phyloP scores from a whole-genome alignment of 116 monocot species.

The Dioscorea cayenensis region DNA sequence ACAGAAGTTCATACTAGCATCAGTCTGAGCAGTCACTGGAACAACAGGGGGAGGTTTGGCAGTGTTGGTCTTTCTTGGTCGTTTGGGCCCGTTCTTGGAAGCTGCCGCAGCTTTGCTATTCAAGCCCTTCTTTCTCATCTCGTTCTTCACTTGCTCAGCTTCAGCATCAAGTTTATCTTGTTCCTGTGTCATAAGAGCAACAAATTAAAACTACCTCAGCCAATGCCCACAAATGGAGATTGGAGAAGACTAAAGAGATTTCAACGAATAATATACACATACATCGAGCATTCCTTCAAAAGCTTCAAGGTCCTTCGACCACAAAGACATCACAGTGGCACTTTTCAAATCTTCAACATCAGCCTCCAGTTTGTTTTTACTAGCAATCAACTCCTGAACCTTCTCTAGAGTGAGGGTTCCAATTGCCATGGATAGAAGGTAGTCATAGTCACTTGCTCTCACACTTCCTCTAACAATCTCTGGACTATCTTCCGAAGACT shows the following conservation, averaged over 20 bases:
- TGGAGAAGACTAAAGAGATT: not conserved
- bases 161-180: slow-evolving; percentile 37
- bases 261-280: slow-evolving; percentile 1
- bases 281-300: slow-evolving; percentile 61
- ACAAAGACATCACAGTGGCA: slow-evolving; percentile 46
- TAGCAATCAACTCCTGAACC: slow-evolving; percentile 55
- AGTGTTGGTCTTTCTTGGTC: slow-evolving; percentile 46
- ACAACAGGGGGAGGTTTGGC: not conserved
- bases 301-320: slow-evolving; percentile 81
- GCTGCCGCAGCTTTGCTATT: not conserved
- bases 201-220: not conserved
- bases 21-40: slow-evolving; percentile 1
- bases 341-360: slow-evolving; percentile 49
- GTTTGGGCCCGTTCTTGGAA: slow-evolving; percentile 25
- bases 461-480: slow-evolving; percentile 31
- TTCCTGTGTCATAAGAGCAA: slow-evolving; percentile 17
- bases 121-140: slow-evolving; percentile 12
- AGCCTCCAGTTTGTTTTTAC: slow-evolving; percentile 35
- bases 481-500: slow-evolving; percentile 4
- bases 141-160: slow-evolving; percentile 35
- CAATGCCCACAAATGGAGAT: not conserved
- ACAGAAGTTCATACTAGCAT: not conserved
- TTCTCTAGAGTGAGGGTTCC: slow-evolving; percentile 76
- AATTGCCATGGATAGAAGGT: slow-evolving; percentile 74
- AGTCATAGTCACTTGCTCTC: slow-evolving; percentile 65